phyloP scores from a whole-genome alignment of 495 filamentous ascomycete species.

The Aspergillus hancockii region DNA sequence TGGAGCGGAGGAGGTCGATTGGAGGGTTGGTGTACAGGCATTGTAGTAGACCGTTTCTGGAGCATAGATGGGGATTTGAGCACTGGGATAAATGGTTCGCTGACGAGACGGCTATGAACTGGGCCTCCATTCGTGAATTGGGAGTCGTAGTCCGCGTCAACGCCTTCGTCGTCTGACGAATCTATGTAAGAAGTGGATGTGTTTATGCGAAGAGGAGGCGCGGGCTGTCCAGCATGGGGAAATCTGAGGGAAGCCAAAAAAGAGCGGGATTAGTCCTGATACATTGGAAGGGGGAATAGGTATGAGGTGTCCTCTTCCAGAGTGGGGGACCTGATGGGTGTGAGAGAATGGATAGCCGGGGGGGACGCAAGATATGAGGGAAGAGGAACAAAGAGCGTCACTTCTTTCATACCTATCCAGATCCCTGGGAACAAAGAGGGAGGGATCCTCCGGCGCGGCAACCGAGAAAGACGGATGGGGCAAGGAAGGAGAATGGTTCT shows the following conservation, averaged over 20 bases:
- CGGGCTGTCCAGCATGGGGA: constrained; percentile 35
- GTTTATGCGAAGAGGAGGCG: constrained; percentile 40
- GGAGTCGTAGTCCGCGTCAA: constrained; percentile 33
- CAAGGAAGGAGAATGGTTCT: constrained; percentile 15
- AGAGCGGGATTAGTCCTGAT: constrained; percentile 35
- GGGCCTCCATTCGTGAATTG: constrained; percentile 47
- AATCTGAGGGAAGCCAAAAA: constrained; percentile 34
- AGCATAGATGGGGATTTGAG: constrained; percentile 40
- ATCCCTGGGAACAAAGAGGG: constrained; percentile 38
- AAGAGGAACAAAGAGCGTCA: constrained; percentile 17
- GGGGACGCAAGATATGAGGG: constrained; percentile 16
- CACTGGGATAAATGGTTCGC: constrained; percentile 49
- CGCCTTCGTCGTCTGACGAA: constrained; percentile 30
- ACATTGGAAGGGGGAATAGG: constrained; percentile 10
- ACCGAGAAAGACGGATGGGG: constrained; percentile 19
- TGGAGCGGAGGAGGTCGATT: constrained; percentile 43
- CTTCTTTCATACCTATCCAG: constrained; percentile 43
- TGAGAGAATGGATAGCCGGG: constrained; percentile 15
- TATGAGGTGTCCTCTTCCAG: constrained; percentile 10
- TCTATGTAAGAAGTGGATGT: constrained; percentile 32
- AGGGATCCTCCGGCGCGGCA: constrained; percentile 34
- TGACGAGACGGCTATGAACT: constrained; percentile 47
- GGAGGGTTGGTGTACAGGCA: constrained; percentile 42
- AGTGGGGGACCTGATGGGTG: constrained; percentile 10
- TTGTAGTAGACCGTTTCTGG: constrained; percentile 43